Conservation (phyloP, 2,329 filamentous ascomycete species). For the Amauroascus verrucosus region DNA sequence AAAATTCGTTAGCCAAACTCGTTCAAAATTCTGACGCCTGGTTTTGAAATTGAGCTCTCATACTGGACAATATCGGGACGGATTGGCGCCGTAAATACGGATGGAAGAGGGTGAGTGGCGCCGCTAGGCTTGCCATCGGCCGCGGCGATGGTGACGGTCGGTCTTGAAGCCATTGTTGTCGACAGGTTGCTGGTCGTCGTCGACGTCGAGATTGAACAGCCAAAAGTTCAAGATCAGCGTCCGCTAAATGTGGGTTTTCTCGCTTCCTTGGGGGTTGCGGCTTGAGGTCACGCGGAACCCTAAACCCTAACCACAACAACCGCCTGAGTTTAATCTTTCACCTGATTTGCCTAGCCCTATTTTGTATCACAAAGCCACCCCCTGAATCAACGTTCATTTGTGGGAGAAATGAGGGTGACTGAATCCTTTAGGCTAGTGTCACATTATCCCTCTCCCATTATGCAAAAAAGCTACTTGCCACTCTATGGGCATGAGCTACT, state of each 20-base stretch:
- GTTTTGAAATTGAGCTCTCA: constrained; percentile 29
- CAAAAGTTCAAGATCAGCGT: constrained; percentile 22
- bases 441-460: no score
- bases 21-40: not conserved
- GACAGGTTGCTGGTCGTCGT: constrained; percentile 28
- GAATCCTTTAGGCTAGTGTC: not conserved
- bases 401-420: not conserved
- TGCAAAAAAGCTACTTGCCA: no score
- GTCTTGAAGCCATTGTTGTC: constrained; percentile 76
- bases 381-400: not conserved
- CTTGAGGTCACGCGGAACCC: constrained; percentile 20
- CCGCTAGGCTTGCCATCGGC: constrained; percentile 89
- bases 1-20: constrained; percentile 25
- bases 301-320: constrained; percentile 26
- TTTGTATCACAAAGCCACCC: not conserved
- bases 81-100: constrained; percentile 96
- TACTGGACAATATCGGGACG: constrained; percentile 98
- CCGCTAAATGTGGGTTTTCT: constrained; percentile 33
- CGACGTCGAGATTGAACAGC: constrained; percentile 15
- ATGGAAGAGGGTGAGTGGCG: constrained; percentile 81
- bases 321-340: not conserved
- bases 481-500: no score
- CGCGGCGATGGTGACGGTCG: constrained; percentile 93
- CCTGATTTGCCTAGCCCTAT: not conserved
- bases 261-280: constrained; percentile 27